Conservation (phyloP, 331 rosid species). For the Saraca asoca region DNA sequence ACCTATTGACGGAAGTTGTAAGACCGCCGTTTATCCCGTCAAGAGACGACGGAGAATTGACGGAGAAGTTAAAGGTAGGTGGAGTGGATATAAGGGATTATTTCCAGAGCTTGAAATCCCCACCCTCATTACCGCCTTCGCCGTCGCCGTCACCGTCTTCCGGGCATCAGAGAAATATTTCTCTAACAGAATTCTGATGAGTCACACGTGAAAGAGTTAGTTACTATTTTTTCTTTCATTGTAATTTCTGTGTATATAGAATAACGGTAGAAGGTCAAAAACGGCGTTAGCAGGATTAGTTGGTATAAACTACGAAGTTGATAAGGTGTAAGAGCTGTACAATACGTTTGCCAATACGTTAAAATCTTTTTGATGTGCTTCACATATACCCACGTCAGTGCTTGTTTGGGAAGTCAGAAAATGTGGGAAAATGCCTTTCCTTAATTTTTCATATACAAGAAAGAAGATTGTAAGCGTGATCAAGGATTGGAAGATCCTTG, state of each 20-base stretch:
- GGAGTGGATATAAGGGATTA: conserved; percentile 55
- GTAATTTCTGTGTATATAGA: conserved; percentile 37
- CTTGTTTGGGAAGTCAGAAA: not conserved
- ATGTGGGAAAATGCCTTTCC: not conserved
- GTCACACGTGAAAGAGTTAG: conserved; percentile 45
- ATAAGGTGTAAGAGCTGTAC: conserved; percentile 35
- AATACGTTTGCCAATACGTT: conserved; percentile 33
- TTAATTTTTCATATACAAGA: not conserved
- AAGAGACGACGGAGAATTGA: conserved; percentile 38
- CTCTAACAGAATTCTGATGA: conserved; percentile 64
- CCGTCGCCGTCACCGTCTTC: conserved; percentile 51
- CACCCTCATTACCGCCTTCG: conserved; percentile 61
- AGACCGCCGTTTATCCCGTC: conserved; percentile 89
- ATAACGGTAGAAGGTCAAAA: conserved; percentile 40
- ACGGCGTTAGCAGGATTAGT: conserved; percentile 27
- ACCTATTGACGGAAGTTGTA: conserved; percentile 63
- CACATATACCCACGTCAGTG: not conserved
- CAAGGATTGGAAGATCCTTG: not conserved
- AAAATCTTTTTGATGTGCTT: conserved; percentile 19
- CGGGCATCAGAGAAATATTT: conserved; percentile 38
- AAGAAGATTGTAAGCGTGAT: too few relatives aligned
- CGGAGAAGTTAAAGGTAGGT: not conserved
- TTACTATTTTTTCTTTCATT: conserved; percentile 17
- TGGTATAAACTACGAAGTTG: conserved; percentile 13
- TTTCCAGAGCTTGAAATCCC: conserved; percentile 54